Percentiles rank a stretch among this genome's conserved stretches.
phyloP scores from a whole-genome alignment of 2,329 filamentous ascomycete genomes.

The Calonectria pseudoreteaudii region DNA sequence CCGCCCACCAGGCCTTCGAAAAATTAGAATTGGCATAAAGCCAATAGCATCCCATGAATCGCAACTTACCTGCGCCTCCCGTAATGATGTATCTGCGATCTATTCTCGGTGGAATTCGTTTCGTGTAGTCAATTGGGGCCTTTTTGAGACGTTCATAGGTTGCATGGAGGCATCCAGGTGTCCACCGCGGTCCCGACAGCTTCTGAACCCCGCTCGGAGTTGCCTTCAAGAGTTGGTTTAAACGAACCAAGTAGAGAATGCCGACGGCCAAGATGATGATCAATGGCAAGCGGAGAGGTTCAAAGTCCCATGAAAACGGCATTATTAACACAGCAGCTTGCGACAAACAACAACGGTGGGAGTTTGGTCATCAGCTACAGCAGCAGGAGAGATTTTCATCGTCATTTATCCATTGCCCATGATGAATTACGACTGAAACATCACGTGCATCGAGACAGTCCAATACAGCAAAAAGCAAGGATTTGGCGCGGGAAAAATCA shows the following conservation, averaged over 20 bases:
- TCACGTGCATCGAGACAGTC: background rate
- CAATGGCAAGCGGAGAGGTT: background rate
- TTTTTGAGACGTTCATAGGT: background rate
- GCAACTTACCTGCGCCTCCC: background rate
- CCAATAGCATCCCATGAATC: background rate
- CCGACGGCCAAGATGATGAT: background rate
- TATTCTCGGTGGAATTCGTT: background rate
- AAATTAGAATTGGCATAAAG: background rate
- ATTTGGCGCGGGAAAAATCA: background rate
- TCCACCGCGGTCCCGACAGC: background rate
- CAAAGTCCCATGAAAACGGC: background rate
- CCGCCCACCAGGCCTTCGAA: background rate
- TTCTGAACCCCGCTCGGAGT: constrained; percentile 2
- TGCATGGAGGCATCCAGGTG: background rate
- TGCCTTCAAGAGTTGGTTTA: background rate
- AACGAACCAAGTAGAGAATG: background rate
- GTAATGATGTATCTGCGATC: background rate
- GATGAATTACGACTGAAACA: background rate
- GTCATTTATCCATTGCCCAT: background rate
- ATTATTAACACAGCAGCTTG: background rate
- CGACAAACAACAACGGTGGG: background rate
- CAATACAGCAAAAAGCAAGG: background rate
- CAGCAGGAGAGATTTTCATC: background rate
- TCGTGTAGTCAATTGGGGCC: background rate
- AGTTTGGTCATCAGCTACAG: background rate